A percentile compares a stretch with the other conserved stretches of the same genome.
These are phyloP conservation scores for Bocquillonia castaneifolia DNA, from an alignment of 441 rosid species.

Conservation along the genomic window DNA sequence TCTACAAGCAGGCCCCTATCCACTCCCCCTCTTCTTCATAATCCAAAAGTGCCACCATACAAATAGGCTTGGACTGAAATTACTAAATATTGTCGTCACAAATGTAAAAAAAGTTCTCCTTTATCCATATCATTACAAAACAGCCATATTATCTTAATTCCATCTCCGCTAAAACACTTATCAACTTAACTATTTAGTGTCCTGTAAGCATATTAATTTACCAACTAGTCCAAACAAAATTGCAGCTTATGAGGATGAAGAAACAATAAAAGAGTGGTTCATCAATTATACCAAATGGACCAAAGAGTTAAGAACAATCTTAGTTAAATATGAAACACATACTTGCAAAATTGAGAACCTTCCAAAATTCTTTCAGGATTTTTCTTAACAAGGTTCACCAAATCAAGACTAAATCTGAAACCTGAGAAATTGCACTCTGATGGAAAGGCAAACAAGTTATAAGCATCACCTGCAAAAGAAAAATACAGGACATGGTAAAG, in stretches of 20 bases:
- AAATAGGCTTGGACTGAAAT: not conserved
- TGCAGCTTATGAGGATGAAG: not conserved
- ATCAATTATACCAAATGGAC: constrained; percentile 1
- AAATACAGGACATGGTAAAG: not conserved
- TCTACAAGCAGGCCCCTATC: not conserved
- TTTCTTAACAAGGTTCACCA: constrained; percentile 69
- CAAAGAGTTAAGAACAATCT: constrained; percentile 17
- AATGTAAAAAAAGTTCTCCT: no score
- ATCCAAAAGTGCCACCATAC: not conserved
- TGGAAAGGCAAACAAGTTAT: constrained; percentile 85
- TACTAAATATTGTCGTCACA: no score
- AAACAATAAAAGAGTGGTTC: not conserved
- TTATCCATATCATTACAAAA: not conserved
- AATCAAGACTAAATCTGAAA: constrained; percentile 62
- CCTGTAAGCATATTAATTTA: not conserved
- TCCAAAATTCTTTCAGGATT: constrained; percentile 41
- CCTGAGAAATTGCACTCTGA: constrained; percentile 99
- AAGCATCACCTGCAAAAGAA: constrained; percentile 55
- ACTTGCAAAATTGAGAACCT: constrained; percentile 59
- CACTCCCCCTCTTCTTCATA: not conserved
- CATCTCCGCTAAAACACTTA: not conserved
- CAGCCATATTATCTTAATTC: not conserved
- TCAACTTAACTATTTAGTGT: not conserved
- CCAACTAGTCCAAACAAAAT: not conserved
- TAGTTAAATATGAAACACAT: constrained; percentile 23